Base-by-base conservation (phyloP, 768 basidiomycete species). In the Asterophora lycoperdoides region DNA sequence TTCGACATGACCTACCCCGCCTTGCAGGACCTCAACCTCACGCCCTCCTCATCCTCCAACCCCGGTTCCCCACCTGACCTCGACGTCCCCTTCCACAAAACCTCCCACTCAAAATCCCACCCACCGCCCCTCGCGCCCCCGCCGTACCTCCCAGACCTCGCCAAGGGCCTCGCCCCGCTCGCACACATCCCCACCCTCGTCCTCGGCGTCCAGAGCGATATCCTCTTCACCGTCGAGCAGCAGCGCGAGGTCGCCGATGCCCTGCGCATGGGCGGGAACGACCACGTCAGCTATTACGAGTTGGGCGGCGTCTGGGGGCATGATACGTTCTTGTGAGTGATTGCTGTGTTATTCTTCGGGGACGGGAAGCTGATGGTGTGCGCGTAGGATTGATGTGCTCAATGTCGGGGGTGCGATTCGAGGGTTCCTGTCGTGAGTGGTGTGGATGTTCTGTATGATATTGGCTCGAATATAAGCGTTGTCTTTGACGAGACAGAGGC, bases 231-330 rank as follows among this genome's bases (percentile, higher is more conserved):
- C 0, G 89, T 96, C 8, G 95, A 98, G 60, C 96, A 99, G 68
- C 96, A 98, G 64, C 75, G 95, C 33, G 96, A 99, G 68, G 73
- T 95, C 7, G 93, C 85, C 5, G 93, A 96, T 64, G 95, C 94
- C 18, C 68, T 99, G 53, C 80, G 91, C 52, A 80, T 92, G 79
- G 83, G 86, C 1, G 96, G 96, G 0, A 98, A 97, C 65, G 68
- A 81, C 13, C 72, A 77, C 49, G 96, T 99, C 20, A 87, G 89
- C 51, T 98, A 97, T 67, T 99, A 95, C 64, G 96, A 98, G 68
- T 78, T 98, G 2, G 95, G 95, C 20, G 94, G 95, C 8, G 94
- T 98, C n/a, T 98, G 93, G 94, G 96, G 96, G 1, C 95, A 99
- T 61, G 95, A 99, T 68, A 97, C 93, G 17, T 97, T 97, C 72